phyloP scores from a whole-genome alignment of 1,139 yeast species.

The Hansenula sp. region DNA sequence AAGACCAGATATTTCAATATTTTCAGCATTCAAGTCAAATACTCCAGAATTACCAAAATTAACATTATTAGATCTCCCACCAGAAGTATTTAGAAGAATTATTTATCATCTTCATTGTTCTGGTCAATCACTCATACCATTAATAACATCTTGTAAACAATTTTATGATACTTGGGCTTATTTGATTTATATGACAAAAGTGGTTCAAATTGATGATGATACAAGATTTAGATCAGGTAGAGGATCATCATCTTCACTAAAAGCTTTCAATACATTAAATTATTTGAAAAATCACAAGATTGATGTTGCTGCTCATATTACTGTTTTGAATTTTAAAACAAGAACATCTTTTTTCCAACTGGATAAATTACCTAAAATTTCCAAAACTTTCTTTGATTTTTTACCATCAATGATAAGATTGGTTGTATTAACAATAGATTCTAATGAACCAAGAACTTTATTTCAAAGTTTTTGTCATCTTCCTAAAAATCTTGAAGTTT shows the following conservation, averaged over 20 bases:
- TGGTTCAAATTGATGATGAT: slow-evolving; percentile 6
- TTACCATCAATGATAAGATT: not conserved
- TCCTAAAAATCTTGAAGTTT: not conserved
- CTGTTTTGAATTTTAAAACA: slow-evolving; percentile 7
- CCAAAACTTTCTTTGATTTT: not conserved
- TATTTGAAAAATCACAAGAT: not conserved
- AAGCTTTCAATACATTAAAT: not conserved
- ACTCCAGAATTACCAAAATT: too few relatives aligned
- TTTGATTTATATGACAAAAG: slow-evolving; percentile 9
- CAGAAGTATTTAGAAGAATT: slow-evolving; percentile 9
- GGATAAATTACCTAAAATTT: not conserved
- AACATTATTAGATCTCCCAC: slow-evolving; percentile 6
- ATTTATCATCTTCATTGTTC: slow-evolving; percentile 1
- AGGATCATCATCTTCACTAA: not conserved
- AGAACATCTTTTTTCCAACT: too few relatives aligned
- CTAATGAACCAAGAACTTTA: not conserved
- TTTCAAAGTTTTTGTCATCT: not conserved
- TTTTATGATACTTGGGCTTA: slow-evolving; percentile 6
- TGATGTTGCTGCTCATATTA: slow-evolving; percentile 2
- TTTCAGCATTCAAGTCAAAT: too few relatives aligned
- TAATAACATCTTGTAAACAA: slow-evolving; percentile 6
- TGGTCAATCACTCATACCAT: slow-evolving; percentile 5
- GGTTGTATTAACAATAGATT: slow-evolving; percentile 1
- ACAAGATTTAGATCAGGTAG: not conserved
- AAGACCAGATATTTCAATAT: too few relatives aligned